Evolutionary conservation across 2,329 filamentous ascomycete genomes (phyloP).

Genomic region (Penicillium sp.): DNA sequence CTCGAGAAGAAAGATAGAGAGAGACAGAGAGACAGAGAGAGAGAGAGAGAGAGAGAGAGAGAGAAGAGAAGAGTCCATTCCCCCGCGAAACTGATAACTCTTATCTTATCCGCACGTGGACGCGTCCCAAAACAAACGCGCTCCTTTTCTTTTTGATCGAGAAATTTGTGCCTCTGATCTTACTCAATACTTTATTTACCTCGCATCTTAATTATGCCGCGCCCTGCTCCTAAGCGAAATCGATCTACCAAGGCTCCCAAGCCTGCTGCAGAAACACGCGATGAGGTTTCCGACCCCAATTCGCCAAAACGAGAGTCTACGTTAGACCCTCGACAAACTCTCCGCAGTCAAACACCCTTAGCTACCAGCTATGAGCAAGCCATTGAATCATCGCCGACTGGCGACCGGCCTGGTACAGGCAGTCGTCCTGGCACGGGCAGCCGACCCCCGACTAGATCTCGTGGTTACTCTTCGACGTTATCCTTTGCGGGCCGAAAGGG

Average conservation of each 20-base stretch:
- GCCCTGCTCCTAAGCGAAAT: conserved; percentile 25
- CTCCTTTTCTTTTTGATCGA: conserved; percentile 3
- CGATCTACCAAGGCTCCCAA: conserved; percentile 13
- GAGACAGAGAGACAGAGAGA: neutral
- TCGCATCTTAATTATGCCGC: conserved; percentile 17
- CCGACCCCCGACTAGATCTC: conserved; percentile 37
- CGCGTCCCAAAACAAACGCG: conserved; percentile 17
- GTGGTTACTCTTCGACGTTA: conserved; percentile 42
- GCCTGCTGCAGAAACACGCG: conserved; percentile 3
- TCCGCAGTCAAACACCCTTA: conserved; percentile 33
- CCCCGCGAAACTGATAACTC: neutral
- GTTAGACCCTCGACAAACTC: conserved; percentile 20
- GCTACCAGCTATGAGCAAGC: conserved; percentile 33
- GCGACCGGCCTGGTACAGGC: conserved; percentile 32
- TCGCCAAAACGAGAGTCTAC: conserved; percentile 18
- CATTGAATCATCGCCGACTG: conserved; percentile 37
- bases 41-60: neutral
- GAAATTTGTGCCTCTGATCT: neutral
- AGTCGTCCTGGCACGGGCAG: conserved; percentile 37
- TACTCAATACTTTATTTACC: neutral
- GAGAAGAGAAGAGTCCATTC: no score
- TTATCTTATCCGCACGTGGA: conserved; percentile 11
- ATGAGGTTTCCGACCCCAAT: conserved; percentile 11
- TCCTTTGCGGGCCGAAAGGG: conserved; percentile 40
- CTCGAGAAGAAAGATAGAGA: neutral